phyloP scores from a whole-genome alignment of 2,329 filamentous ascomycete species.

The Venturia effusa region DNA sequence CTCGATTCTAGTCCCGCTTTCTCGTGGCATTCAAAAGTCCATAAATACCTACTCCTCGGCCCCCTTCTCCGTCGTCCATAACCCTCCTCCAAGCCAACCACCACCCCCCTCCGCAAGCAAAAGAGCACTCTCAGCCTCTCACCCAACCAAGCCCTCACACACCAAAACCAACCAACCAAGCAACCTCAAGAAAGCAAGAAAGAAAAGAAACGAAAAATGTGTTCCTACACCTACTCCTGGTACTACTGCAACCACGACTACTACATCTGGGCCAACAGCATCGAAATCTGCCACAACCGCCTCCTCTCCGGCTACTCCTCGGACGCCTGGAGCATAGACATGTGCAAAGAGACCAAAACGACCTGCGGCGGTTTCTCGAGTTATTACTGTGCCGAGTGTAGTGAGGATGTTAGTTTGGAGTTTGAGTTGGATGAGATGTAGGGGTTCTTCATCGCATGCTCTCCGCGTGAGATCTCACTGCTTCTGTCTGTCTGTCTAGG shows the following conservation, averaged over 20 bases:
- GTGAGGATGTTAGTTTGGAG: constrained; percentile 32
- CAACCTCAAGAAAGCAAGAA: too few relatives aligned
- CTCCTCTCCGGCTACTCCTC: constrained; percentile 36
- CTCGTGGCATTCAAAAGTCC: neutral
- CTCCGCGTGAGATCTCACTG: too few relatives aligned
- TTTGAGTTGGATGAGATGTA: constrained; percentile 29
- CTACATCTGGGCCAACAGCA: constrained; percentile 35
- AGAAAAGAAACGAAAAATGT: too few relatives aligned
- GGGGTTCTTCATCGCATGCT: too few relatives aligned
- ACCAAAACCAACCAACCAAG: neutral
- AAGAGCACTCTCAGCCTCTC: neutral
- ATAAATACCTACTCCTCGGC: neutral
- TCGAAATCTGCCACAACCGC: constrained; percentile 35
- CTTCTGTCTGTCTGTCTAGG: too few relatives aligned
- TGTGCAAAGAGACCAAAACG: constrained; percentile 33
- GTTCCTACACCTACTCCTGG: constrained; percentile 35
- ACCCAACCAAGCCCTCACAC: neutral
- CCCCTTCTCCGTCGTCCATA: too few relatives aligned
- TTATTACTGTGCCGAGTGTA: constrained; percentile 34
- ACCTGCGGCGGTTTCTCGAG: constrained; percentile 32
- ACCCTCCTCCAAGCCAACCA: neutral
- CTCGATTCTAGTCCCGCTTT: too few relatives aligned
- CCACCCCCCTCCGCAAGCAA: neutral
- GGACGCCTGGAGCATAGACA: constrained; percentile 38
- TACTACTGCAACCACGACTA: constrained; percentile 39